phyloP scores from a whole-genome alignment of 805 yeast genomes.

The Kazachstania bromeliacearum region DNA sequence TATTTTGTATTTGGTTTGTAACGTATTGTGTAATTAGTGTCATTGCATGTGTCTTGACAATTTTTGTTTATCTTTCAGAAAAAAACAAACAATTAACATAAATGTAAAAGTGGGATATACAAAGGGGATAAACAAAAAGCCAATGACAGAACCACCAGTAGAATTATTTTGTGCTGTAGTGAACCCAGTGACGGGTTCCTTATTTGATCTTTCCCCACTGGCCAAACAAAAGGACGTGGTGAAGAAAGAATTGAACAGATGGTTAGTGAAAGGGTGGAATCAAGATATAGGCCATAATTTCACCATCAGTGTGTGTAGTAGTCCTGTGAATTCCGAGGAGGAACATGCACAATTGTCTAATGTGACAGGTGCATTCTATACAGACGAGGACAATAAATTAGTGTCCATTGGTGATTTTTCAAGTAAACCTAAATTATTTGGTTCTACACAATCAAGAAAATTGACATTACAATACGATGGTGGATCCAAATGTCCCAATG shows the following conservation, averaged over 20 bases:
- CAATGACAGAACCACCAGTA: conserved; percentile 7
- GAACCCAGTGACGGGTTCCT: conserved; percentile 25
- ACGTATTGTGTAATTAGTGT: no score
- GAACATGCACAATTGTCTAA: conserved; percentile 18
- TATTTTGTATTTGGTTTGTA: not conserved
- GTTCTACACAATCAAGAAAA: conserved; percentile 34
- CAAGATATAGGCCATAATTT: conserved; percentile 57
- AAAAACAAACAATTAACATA: not conserved
- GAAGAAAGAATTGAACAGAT: conserved; percentile 25
- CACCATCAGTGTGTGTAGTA: conserved; percentile 61
- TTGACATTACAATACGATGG: conserved; percentile 58
- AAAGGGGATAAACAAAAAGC: not conserved
- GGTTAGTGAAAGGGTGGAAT: conserved; percentile 66
- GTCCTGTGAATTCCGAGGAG: conserved; percentile 33
- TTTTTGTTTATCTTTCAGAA: no score
- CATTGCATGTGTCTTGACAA: no score
- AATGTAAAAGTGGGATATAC: not conserved
- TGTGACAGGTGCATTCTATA: conserved; percentile 47
- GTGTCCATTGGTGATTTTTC: conserved; percentile 55
- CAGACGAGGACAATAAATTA: conserved; percentile 11
- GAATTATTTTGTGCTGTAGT: conserved; percentile 27
- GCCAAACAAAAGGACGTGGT: not conserved
- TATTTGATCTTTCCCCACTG: conserved; percentile 26
- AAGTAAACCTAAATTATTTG: conserved; percentile 55
- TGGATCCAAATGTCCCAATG: conserved; percentile 56